Base-by-base conservation (phyloP, 257 asterid genomes). In the Penstemon eatonii region DNA sequence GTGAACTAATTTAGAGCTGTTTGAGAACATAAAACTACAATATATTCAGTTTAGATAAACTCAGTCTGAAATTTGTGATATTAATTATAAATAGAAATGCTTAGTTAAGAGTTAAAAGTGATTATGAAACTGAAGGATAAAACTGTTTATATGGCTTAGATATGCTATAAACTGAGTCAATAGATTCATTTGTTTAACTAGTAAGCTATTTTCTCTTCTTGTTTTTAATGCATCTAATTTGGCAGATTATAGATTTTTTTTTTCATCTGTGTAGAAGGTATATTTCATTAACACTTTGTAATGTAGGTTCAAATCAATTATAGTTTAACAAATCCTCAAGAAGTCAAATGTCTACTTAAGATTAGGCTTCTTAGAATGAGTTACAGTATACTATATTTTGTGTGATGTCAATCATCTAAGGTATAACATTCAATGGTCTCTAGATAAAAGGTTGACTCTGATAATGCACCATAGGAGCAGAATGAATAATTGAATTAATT, bases 11-110 rank as follows among this genome's bases (percentile, higher is more conserved):
- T 60, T 69, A 65, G 45, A 13, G 4, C 52, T 19, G 8, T 50
- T 36, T 73, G 57, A 57, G 37, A 25, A 25, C 33, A 25, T 25
- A 25, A 25, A 25, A 25, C 33, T 25, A 25, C 33, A 25, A 25
- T 25, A 1, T 2, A 25, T 25, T 25, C 33, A 25, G 33, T 25
- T 25, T 25, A 1, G 33, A 25, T 25, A 37, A 55, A 63, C 56
- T 75, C 62, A 47, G 67, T 57, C 70, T 38, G 12, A 25, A 56
- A 4, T 33, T 60, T 12, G 38, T 44, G 52, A 15, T 15, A 15
- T 15, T 15, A 15, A 15, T 15, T 15, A 15, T 15, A 15, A 15
- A 15, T 44, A 46, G 41, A 50, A 60, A 40, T 10, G 10, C 10
- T 0, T 9, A 3, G 55, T 41, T 52, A 44, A 33, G 39, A 54